Base-by-base conservation (phyloP, 2,329 filamentous ascomycete genomes). In the Zelopaecilomyces penicillatus region DNA sequence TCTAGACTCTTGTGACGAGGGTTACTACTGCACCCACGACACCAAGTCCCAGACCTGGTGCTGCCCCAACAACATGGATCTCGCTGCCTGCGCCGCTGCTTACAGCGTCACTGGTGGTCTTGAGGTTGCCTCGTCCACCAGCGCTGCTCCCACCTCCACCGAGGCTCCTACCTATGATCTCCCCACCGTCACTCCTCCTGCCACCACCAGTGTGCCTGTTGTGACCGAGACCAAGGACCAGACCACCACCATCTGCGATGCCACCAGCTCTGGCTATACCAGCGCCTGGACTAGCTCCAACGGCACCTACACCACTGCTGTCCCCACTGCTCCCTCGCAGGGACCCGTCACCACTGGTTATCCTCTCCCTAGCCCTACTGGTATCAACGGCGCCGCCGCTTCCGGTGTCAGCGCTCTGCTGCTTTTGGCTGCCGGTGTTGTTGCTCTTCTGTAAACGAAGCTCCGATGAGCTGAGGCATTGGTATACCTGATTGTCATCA, bases 1-100 rank as follows among this genome's bases (percentile, higher is more conserved):
- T 5, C 29, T 42, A 81, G 78, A 78, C 62, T 76, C 78, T 30
- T 83, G 80, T 60, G 71, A 78, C 30, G 59, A 64, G 11, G 77
- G 76, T 41, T 83, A 75, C 67, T 83, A 76, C 68, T 83, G 80
- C 66, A 71, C 76, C n/a, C 66, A 72, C 52, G 72, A 80, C 57
- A 59, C 62, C 42, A 54, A 60, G 37, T 61, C 64, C 43, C 64
- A 69, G 45, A 81, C 78, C 31, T 74, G 74, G 67, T 83, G 80
- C 68, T 83, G 80, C 63, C 76, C 77, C 36, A 63, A 80, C 37
- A 68, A 65, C 49, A 67, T 75, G 68, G 66, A 71, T 49, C 66
- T 80, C 40, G 62, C 61, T 28, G 62, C 73, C 38, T 83, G 80
- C 62, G 78, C 79, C 45, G 62, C 65, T 42, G 67, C 70, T 30